Evolutionary conservation across 371 early-diverging fungal genomes (phyloP), one percentile per base, ranked within the genome.

Genomic region (Mortierella sp.): DNA sequence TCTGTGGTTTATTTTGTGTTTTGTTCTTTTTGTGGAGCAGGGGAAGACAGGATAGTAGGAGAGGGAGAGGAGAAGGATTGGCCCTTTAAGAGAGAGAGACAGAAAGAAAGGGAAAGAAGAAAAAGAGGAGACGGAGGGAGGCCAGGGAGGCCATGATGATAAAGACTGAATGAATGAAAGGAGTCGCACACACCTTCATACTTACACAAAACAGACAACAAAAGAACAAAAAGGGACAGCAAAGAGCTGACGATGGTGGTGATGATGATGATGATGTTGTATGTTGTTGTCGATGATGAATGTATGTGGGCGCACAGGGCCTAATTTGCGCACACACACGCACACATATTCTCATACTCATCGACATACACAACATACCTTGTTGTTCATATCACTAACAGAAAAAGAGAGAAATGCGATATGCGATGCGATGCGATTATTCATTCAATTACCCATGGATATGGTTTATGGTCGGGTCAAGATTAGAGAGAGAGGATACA

Each of bases 361-460:
- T 31, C 8, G 13, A 58, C 31, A 26, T 38, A 38, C 1, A 38
- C 42, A 8, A 63, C 63, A 34, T 63, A 63, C 63, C 4, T 63
- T 31, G 34, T 19, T 63, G 14, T 63, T 31, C 63, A 16, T 16
- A 7, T 57, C 26, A 24, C 57, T 11, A 3, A 38, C 63, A 63
- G 2, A 28, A 19, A 31, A 60, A 63, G 50, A 50, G 50, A 50
- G 50, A 50, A 50, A 50, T 50, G 50, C 16, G 50, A 50, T 50
- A 63, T 63, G 63, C 63, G 63, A 63, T 63, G 63, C 63, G 63
- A 63, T 63, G 63, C 63, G 52, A 55, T 74, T 48, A 74, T 54
- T 73, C 74, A 38, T 73, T 74, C 54, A 73, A 26, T 50, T 11
- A 44, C 48, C 24, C 50, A n/a, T 72, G 24, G 38, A 70, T 73